These are phyloP conservation scores for Ilex paraguariensis DNA, from an alignment of 305 asterid genomes.

Conservation along the genomic window DNA sequence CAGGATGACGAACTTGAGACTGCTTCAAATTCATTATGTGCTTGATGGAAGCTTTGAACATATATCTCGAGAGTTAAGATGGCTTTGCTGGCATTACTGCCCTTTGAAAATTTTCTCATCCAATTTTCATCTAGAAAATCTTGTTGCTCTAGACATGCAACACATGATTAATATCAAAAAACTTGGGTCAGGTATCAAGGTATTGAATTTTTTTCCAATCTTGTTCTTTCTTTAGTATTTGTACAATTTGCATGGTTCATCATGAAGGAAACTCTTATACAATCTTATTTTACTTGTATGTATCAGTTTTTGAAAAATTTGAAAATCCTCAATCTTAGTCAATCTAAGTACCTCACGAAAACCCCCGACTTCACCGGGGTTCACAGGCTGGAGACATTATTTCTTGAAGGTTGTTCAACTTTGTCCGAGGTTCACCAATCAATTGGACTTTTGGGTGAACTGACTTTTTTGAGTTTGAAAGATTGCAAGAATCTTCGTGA, in stretches of 20 bases:
- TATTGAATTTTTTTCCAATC: neutral
- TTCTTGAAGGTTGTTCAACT: constrained; percentile 12
- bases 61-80: too few relatives aligned
- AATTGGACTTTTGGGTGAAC: too few relatives aligned
- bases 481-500: constrained; percentile 3
- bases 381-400: constrained; percentile 16
- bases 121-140: too few relatives aligned
- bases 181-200: too few relatives aligned
- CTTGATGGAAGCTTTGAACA: too few relatives aligned
- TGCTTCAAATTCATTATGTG: too few relatives aligned
- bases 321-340: constrained; percentile 11
- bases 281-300: neutral
- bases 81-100: too few relatives aligned
- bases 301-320: constrained; percentile 10
- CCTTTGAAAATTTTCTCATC: too few relatives aligned
- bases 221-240: neutral
- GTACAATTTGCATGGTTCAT: too few relatives aligned
- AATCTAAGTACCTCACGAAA: neutral
- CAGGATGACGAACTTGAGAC: neutral
- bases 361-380: constrained; percentile 11
- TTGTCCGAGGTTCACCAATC: constrained; percentile 9
- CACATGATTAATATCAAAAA: too few relatives aligned
- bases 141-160: too few relatives aligned
- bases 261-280: neutral
- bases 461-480: too few relatives aligned